Base-by-base conservation (phyloP, 345 rosid genomes). In the Rhizophora mangle region DNA sequence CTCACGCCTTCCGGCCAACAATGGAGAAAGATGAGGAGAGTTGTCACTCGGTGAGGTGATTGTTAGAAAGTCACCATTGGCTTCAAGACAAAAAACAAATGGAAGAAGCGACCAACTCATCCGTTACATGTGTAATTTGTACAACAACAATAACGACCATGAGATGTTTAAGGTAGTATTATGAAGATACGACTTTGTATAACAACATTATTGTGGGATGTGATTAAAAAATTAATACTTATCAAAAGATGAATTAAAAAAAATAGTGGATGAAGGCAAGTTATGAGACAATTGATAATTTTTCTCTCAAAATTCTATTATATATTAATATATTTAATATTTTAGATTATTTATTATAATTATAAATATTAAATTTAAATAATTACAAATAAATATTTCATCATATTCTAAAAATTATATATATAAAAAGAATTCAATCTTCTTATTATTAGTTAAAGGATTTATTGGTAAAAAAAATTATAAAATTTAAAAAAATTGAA, bases 21-120 rank as follows among this genome's bases (percentile, higher is more conserved):
- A 2, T 83, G 84, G 84, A 82, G 80, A 74, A 83, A 82, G 63
- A 83, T 78, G 87, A 85, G 63, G 72, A 79, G 61, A 62, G 73
- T 85, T 2, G 39, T 83, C 21, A 56, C 75, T 24, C n/a, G 49
- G 79, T 7, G 80, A 82, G 32, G 62, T 83, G 6, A 22, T 80
- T 56, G 80, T 75, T 84, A 0, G 77, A 81, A 9, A 77, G 79
- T 49, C 85, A 72, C 49, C 68, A 59, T 32, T 79, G 80, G 79
- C 76, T 86, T 8, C 82, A 69, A 2, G 57, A 62, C 1, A 84
- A 82, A 64, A 75, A 86, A 24, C 24, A 67, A 61, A 53, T 3
- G 82, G 81, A 54, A 86, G 82, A 49, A 74, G 71, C 4, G 86
- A 82, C 60, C 83, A 83, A 69, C 68, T 64, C 64, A 56, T 72